These are phyloP conservation scores for Hyparrhenia diplandra DNA, from an alignment of 176 grass and related monocot genomes.

Conservation along the genomic window DNA sequence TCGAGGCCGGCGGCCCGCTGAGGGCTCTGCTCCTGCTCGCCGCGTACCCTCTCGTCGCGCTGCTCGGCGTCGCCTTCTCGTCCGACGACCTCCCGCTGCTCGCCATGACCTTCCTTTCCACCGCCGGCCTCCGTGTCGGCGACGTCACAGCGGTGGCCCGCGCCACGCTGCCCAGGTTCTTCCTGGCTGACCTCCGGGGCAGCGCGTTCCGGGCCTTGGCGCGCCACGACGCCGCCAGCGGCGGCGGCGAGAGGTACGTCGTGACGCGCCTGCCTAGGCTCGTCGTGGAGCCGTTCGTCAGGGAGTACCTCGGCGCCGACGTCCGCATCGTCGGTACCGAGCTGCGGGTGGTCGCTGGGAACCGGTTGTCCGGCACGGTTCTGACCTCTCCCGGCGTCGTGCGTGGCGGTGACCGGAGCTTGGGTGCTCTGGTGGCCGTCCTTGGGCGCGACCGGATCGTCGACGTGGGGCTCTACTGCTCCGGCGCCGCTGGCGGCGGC, in stretches of 20 bases:
- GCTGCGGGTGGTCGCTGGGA: slow-evolving; percentile 14
- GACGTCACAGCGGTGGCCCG: slow-evolving; percentile 34
- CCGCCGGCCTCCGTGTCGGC: slow-evolving; percentile 20
- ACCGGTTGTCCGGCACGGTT: slow-evolving; percentile 16
- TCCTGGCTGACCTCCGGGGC: slow-evolving; percentile 36
- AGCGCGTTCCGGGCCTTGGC: slow-evolving; percentile 19
- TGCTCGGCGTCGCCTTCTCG: slow-evolving; percentile 20
- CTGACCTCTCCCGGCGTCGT: neutral
- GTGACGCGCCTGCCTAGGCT: slow-evolving; percentile 40
- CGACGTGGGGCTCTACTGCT: slow-evolving; percentile 33
- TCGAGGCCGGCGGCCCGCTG: slow-evolving; percentile 58
- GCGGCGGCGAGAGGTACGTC: slow-evolving; percentile 19
- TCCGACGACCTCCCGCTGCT: slow-evolving; percentile 8
- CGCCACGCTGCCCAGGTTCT: slow-evolving; percentile 57
- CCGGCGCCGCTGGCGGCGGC: neutral
- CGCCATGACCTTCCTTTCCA: slow-evolving; percentile 54
- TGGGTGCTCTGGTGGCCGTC: slow-evolving; percentile 12
- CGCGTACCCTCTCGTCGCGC: slow-evolving; percentile 26
- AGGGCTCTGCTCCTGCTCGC: slow-evolving; percentile 31
- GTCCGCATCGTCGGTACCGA: slow-evolving; percentile 41
- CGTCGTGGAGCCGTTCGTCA: slow-evolving; percentile 60
- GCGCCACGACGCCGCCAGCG: neutral
- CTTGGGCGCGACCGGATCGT: slow-evolving; percentile 22
- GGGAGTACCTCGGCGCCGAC: slow-evolving; percentile 35
- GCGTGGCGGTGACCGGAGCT: neutral